A percentile compares a stretch with the other conserved stretches of the same genome.
These are phyloP conservation scores for Stachybotrys chartarum DNA, from an alignment of 2,329 filamentous ascomycete species.

Conservation along the genomic window DNA sequence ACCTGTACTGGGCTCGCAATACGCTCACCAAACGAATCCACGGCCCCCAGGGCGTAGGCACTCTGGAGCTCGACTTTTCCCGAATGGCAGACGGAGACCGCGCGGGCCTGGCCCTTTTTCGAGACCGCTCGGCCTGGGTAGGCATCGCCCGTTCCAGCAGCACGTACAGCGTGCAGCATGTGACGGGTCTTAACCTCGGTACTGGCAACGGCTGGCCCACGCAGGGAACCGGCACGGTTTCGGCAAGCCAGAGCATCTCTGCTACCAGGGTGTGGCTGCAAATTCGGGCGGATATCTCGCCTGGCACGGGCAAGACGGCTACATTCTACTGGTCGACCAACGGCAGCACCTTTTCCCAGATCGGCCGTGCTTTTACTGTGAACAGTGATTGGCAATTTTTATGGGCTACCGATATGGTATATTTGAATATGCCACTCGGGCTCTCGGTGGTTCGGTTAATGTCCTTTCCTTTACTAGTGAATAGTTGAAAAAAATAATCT, in stretches of 20 bases:
- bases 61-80: conserved; percentile 37
- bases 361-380: conserved; percentile 28
- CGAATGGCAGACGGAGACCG: conserved; percentile 41
- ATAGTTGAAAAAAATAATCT: too few species aligned
- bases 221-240: conserved; percentile 3
- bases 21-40: conserved; percentile 36
- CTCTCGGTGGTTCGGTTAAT: background rate
- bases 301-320: conserved; percentile 7
- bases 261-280: conserved; percentile 10
- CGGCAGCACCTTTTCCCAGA: conserved; percentile 25
- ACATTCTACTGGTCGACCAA: conserved; percentile 33
- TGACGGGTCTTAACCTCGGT: conserved; percentile 3
- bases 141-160: conserved; percentile 31
- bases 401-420: background rate
- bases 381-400: conserved; percentile 16
- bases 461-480: background rate
- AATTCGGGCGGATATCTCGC: conserved; percentile 13
- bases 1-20: conserved; percentile 35
- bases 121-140: conserved; percentile 42
- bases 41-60: conserved; percentile 36
- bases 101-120: conserved; percentile 40
- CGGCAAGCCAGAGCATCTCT: background rate
- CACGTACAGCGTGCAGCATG: conserved; percentile 13
- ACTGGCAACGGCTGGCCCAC: conserved; percentile 4
- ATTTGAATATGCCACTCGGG: background rate